phyloP scores from a whole-genome alignment of 2,329 filamentous ascomycete genomes.

The Sphaerulina vaccinii region DNA sequence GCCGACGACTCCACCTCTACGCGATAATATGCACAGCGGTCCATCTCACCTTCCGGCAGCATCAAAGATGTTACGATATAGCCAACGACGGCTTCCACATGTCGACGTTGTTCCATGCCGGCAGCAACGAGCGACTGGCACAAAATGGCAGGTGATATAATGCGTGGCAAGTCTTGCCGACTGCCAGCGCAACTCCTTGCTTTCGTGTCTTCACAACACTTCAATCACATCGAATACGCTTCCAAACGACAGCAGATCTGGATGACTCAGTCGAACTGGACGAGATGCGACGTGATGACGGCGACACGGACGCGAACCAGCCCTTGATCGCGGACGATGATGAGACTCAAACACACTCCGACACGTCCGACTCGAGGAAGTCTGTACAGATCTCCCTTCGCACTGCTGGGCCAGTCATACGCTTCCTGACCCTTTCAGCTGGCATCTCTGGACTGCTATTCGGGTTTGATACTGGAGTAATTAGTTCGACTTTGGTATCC shows the following conservation, averaged over 20 bases:
- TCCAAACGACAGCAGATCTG: conserved; percentile 7
- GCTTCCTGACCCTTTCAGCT: conserved; percentile 57
- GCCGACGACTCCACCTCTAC: not conserved
- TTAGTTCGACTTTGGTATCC: conserved; percentile 59
- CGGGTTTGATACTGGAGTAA: conserved; percentile 64
- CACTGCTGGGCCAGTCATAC: conserved; percentile 44
- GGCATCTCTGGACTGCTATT: conserved; percentile 60
- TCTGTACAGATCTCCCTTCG: conserved; percentile 24
- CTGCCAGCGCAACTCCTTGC: not conserved
- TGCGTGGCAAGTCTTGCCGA: conserved; percentile 7
- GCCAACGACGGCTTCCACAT: not conserved
- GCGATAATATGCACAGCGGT: not conserved
- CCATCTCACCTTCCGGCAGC: not conserved
- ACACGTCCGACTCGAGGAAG: not conserved
- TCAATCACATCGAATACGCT: not conserved
- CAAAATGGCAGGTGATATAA: conserved; percentile 4
- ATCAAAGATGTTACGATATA: not conserved
- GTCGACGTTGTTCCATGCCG: conserved; percentile 6
- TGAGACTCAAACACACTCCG: not conserved
- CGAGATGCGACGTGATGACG: conserved; percentile 20
- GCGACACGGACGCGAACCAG: conserved; percentile 34
- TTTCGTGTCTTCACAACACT: not conserved
- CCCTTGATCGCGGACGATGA: conserved; percentile 13
- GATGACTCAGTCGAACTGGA: conserved; percentile 17
- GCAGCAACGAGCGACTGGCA: conserved; percentile 1